Base-by-base conservation (phyloP, 345 rosid genomes). In the Arabidopsis suecica region DNA sequence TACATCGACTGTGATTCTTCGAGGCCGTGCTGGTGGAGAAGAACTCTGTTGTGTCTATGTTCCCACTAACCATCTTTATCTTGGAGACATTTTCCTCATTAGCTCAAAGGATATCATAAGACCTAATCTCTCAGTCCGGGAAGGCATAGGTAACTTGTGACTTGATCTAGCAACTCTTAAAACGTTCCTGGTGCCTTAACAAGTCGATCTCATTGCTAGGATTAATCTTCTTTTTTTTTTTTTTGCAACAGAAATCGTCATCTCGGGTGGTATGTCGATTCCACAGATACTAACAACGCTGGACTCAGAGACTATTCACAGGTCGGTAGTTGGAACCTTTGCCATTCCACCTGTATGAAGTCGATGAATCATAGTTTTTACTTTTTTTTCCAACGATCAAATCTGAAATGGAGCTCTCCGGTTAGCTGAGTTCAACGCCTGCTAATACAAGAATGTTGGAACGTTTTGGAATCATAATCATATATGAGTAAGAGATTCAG, bases 231-330 rank as follows among this genome's bases (percentile, higher is more conserved):
- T 48, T 9, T 28, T 1, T 12, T 30, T 62, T 10, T 9, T 48
- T 0, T 53, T 3, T 76, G 57, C 48, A 25, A 78, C 83, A 89
- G 91, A 89, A 81, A 86, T 89, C 58, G 87, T 87, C 30, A 87
- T 87, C 71, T 87, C 94, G 0, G 89, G 91, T 34, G 90, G 90
- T 49, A 84, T 87, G 88, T 89, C 90, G 6, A 81, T 89, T 41
- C 95, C 95, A 63, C 84, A 80, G 71, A 61, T 82, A 12, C 58
- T 88, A 61, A 86, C 89, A 13, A 84, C 88, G 10, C 41, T 38
- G 61, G 88, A 77, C 42, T 58, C 82, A 58, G 86, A 74, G 42
- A 68, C 79, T 69, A 73, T 49, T 61, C 84, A 42, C 40, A 48
- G 76, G 60, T 49, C 83, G 10, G 79, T 77, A 47, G 56, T 64